Evolutionary conservation across 768 basidiomycete species (phyloP).

Genomic region (Cystoderma amianthinum): DNA sequence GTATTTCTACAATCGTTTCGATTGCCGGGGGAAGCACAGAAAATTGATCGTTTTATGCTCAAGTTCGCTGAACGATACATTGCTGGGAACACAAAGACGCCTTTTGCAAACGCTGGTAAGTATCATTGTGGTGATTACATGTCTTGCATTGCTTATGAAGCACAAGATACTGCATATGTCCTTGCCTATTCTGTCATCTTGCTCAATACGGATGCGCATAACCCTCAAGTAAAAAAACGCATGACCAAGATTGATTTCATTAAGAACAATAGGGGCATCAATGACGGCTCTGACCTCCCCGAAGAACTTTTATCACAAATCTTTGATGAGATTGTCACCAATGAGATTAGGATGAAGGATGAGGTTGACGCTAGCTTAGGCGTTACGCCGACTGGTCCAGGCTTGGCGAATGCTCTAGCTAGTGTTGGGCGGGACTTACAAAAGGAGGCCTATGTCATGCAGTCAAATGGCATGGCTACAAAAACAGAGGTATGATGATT

Average conservation of each 20-base stretch:
- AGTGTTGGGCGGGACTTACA: slow-evolving; percentile 93
- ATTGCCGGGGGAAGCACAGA: slow-evolving; percentile 94
- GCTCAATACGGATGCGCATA: slow-evolving; percentile 97
- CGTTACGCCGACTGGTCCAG: slow-evolving; percentile 44
- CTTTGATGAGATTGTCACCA: slow-evolving; percentile 84
- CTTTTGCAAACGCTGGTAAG: slow-evolving; percentile 92
- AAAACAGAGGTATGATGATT: slow-evolving; percentile 76
- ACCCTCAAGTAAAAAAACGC: slow-evolving; percentile 86
- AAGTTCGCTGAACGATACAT: slow-evolving; percentile 98
- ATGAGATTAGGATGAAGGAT: slow-evolving; percentile 99
- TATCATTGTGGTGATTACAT: slow-evolving; percentile 6
- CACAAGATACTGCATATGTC: slow-evolving; percentile 83
- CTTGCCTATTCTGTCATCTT: slow-evolving; percentile 93
- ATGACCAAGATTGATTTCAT: slow-evolving; percentile 92
- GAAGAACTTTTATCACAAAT: slow-evolving; percentile 75
- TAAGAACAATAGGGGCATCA: slow-evolving; percentile 95
- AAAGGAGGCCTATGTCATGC: slow-evolving; percentile 91
- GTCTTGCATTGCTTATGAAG: neutral
- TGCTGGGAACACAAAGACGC: slow-evolving; percentile 74
- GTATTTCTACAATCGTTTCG: slow-evolving; percentile 93
- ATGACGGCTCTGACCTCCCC: slow-evolving; percentile 82
- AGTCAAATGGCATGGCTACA: slow-evolving; percentile 93
- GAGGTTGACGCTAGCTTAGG: slow-evolving; percentile 67
- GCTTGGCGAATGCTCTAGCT: slow-evolving; percentile 76
- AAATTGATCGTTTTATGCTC: slow-evolving; percentile 98